Evolutionary conservation across 164 flowering plant genomes (phyloP).

Genomic region (Stephania yunnanensis): DNA sequence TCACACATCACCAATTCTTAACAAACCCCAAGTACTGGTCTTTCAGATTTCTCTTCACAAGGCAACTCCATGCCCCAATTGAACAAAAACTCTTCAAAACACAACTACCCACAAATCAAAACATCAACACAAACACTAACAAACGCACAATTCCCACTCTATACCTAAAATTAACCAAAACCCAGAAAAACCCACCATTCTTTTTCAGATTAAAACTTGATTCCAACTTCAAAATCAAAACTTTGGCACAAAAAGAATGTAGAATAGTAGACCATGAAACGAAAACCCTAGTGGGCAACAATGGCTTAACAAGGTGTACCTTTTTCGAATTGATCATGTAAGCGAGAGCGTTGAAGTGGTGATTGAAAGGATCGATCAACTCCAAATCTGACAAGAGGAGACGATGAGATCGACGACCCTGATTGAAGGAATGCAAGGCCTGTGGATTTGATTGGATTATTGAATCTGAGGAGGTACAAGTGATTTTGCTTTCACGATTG

Average conservation of each 20-base stretch:
- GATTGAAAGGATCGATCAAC: background rate
- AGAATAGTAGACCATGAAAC: background rate
- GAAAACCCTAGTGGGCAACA: background rate
- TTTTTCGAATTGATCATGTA: background rate
- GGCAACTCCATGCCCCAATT: background rate
- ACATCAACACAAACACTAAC: background rate
- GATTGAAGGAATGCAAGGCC: background rate
- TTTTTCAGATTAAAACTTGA: background rate
- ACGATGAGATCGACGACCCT: background rate
- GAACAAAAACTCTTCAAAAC: background rate
- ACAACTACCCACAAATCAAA: background rate
- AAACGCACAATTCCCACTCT: background rate
- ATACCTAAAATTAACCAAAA: background rate
- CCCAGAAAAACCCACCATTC: background rate
- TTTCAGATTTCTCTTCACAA: background rate
- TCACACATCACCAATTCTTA: background rate
- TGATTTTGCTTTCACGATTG: no score
- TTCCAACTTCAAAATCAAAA: background rate
- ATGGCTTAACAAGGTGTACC: background rate
- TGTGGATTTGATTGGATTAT: background rate
- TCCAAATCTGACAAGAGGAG: background rate
- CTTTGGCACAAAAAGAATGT: background rate
- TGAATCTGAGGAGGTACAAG: no score
- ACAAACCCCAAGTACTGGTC: background rate
- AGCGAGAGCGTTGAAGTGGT: background rate